Percentiles rank a stretch among this genome's conserved stretches.
Evolutionary conservation across 805 yeast species (phyloP).

Genomic region (Huiozyma sinensis): DNA sequence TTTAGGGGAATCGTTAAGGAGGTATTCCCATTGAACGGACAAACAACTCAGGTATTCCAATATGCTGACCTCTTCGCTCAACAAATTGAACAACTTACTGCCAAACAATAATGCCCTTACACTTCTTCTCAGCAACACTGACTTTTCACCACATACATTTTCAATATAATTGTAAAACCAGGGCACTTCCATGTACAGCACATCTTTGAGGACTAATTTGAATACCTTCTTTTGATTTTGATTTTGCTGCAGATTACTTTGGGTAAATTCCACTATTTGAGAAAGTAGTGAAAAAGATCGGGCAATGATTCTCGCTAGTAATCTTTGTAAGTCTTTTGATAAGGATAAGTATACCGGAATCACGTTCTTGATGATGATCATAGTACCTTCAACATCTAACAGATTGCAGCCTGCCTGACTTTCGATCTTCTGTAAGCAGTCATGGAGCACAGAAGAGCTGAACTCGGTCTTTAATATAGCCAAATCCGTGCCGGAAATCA

Average conservation of each 20-base stretch:
- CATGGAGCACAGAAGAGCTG: too few relatives aligned
- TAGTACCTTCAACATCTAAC: constrained; percentile 3
- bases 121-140: neutral
- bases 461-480: too few relatives aligned
- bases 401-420: too few relatives aligned
- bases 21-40: constrained; percentile 13
- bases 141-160: neutral
- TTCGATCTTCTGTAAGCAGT: too few relatives aligned
- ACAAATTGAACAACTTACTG: constrained; percentile 23
- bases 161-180: constrained; percentile 11
- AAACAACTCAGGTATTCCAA: constrained; percentile 14
- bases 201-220: constrained; percentile 9
- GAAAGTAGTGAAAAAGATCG: too few relatives aligned
- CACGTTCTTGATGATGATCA: constrained; percentile 10
- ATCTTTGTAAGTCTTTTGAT: neutral
- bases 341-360: constrained; percentile 20
- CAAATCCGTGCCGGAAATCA: too few relatives aligned
- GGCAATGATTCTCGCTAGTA: neutral
- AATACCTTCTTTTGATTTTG: constrained; percentile 1
- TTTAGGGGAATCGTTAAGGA: constrained; percentile 2
- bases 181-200: constrained; percentile 3
- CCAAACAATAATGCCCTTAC: constrained; percentile 23
- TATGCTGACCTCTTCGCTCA: constrained; percentile 12
- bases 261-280: constrained; percentile 1
- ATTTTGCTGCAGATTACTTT: too few relatives aligned